Percentiles rank a stretch among this genome's conserved stretches.
Conservation (phyloP, 164 flowering plant species). For the Paratinospora sagittata region DNA sequence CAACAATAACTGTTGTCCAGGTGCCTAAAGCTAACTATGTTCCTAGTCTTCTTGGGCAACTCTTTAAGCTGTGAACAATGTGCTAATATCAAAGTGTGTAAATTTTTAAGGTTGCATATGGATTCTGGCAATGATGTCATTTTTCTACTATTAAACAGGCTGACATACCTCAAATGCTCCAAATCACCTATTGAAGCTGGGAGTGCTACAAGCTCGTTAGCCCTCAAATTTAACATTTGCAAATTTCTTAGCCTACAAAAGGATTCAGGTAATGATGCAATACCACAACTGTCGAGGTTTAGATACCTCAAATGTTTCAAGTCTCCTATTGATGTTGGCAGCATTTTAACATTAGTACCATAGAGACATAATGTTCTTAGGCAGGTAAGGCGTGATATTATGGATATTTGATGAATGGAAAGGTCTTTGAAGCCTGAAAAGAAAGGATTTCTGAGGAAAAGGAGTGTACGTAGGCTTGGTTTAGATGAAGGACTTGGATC, state of each 20-base stretch:
- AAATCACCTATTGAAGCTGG: background rate
- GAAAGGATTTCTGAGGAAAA: no score
- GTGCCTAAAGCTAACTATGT: slow-evolving; percentile 1
- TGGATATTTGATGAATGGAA: slow-evolving; percentile 15
- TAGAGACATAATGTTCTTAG: background rate
- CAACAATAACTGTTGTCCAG: background rate
- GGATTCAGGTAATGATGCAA: background rate
- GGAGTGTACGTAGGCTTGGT: no score
- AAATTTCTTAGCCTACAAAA: no score
- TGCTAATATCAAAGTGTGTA: no score
- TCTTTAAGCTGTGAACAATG: background rate
- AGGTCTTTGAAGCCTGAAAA: slow-evolving; percentile 18
- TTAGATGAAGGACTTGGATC: no score
- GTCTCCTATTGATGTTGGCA: no score
- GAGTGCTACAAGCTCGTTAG: no score
- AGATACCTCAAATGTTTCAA: background rate
- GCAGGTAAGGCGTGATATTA: background rate
- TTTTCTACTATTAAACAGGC: background rate
- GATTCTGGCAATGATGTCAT: background rate
- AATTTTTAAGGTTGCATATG: background rate
- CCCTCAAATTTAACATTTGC: no score
- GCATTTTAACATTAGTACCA: background rate
- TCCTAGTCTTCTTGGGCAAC: slow-evolving; percentile 6
- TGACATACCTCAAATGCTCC: background rate
- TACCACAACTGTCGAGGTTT: no score